Percentiles rank a stretch among this genome's conserved stretches.
Evolutionary conservation across 169 alveolate genomes (phyloP).

Genomic region (Perkinsus chesapeaki): DNA sequence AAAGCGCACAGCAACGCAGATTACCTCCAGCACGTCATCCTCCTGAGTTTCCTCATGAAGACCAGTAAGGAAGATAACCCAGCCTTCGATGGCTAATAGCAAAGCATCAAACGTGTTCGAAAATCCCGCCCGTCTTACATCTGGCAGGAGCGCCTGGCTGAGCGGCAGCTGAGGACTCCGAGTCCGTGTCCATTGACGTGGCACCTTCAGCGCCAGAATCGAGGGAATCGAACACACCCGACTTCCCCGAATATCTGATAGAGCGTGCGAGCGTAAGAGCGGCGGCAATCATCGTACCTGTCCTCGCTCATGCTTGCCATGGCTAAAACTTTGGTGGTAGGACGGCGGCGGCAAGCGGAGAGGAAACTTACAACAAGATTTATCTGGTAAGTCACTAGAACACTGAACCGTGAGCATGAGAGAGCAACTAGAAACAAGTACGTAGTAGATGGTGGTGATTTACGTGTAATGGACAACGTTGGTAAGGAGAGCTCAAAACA

Average conservation of each 20-base stretch:
- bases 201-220: neutral
- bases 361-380: neutral
- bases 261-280: neutral
- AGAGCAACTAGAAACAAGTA: neutral
- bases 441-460: neutral
- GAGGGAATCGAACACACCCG: neutral
- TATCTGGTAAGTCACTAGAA: neutral
- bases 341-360: neutral
- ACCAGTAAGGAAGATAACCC: constrained; percentile 75
- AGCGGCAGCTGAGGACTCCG: neutral
- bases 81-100: constrained; percentile 75
- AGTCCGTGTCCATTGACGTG: neutral
- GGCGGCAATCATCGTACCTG: neutral
- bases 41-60: constrained; percentile 83
- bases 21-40: constrained; percentile 78
- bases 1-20: constrained; percentile 8
- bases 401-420: neutral
- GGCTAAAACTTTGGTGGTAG: neutral
- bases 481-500: neutral
- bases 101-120: neutral
- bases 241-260: neutral
- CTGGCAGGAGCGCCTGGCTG: neutral
- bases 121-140: neutral
- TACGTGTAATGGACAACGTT: neutral
- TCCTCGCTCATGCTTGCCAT: neutral